phyloP scores from a whole-genome alignment of 1,284 basidiomycete genomes.

The Veloporphyrellus conicus region DNA sequence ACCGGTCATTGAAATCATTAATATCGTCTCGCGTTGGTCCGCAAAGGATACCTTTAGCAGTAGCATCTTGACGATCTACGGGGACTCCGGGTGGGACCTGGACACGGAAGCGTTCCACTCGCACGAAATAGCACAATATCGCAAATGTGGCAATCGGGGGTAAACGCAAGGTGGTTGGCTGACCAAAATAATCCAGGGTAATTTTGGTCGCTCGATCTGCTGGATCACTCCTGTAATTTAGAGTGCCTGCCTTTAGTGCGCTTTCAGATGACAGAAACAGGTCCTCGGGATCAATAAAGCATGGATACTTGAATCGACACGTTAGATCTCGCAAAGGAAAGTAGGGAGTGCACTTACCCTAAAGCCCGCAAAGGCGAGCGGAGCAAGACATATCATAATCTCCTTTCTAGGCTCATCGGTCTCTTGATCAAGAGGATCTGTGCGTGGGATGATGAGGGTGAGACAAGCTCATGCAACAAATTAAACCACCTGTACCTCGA shows the following conservation, averaged over 20 bases:
- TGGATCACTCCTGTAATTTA: constrained; percentile 21
- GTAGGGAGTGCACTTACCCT: constrained; percentile 36
- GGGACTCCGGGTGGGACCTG: constrained; percentile 38
- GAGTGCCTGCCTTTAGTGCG: neutral
- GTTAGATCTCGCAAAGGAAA: constrained; percentile 11
- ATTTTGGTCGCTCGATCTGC: constrained; percentile 27
- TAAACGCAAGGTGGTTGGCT: constrained; percentile 29
- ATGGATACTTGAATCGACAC: constrained; percentile 31
- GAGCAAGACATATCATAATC: constrained; percentile 38
- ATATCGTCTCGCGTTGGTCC: constrained; percentile 47
- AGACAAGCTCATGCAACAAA: neutral
- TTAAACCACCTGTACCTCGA: constrained; percentile 11
- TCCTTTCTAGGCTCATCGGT: constrained; percentile 32
- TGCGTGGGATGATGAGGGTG: constrained; percentile 3
- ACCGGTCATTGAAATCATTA: constrained; percentile 39
- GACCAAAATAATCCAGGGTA: constrained; percentile 42
- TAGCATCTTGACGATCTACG: constrained; percentile 23
- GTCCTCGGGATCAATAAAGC: constrained; percentile 27
- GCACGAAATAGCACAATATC: constrained; percentile 44
- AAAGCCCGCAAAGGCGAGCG: constrained; percentile 47
- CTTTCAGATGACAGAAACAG: constrained; percentile 10
- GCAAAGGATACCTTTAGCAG: constrained; percentile 21
- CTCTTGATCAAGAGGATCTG: constrained; percentile 39
- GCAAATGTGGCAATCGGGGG: constrained; percentile 46
- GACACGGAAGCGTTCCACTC: constrained; percentile 37